Base-by-base conservation (phyloP, 805 yeast species). In the Spathaspora gorwiae region DNA sequence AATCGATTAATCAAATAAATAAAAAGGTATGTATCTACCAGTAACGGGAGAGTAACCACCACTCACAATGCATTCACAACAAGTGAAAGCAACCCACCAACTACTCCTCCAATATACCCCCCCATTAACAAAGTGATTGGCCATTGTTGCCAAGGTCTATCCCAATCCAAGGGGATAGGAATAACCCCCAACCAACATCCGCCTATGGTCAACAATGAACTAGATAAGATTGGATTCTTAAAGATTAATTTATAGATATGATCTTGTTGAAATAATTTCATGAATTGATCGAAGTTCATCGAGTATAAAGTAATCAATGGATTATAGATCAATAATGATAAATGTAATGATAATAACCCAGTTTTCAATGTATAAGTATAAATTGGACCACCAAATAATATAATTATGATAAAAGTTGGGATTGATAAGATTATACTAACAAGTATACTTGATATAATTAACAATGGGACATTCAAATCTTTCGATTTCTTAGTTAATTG, bases 111-210 rank as follows among this genome's bases (percentile, higher is more conserved):
- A 0, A 72, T 30, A 55, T 87, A 88, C 0, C 82, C 81, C 1
- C 98, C 97, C 7, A 78, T 73, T 11, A 92, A 70, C 37, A 92
- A 73, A 0, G 98, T 92, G 44, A 89, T 79, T 6, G 99, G 99
- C 95, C 97, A 92, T 43, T 73, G 76, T 64, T 92, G 99, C 99
- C 99, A 92, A 26, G 85, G 87, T 55, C 98, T 76, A 61, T 92
- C 99, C 99, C 99, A 92, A 64, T 92, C 99, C 47, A 94, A 72
- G 0, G 98, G 97, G 47, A 94, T 90, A 1, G 96, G 98, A 33
- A 87, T 64, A 2, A 92, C 96, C 12, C 98, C 97, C 1, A 89
- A 53, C 98, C 98, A 92, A 6, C 90, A 81, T 1, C 97, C 96
- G 9, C 84, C 47, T 1, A 66, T 36, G 2, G 59, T 54, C 37